Evolutionary conservation across 129 eudicot species (phyloP).

Genomic region (Flaveria linearis): DNA sequence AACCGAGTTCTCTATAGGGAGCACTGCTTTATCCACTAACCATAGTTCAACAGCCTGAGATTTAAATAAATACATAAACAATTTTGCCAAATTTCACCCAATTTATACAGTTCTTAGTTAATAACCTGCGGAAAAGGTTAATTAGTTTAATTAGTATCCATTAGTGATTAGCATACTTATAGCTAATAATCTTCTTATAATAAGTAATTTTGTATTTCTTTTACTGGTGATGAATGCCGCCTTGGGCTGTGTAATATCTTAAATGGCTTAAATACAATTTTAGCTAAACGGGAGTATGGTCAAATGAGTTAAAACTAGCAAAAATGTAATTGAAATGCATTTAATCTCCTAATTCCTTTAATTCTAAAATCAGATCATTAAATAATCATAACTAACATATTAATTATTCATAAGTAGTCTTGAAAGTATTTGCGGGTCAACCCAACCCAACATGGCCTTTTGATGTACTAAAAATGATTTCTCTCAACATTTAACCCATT

Average conservation of each 20-base stretch:
- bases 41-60: constrained; percentile 90
- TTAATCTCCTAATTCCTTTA: not conserved
- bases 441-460: not conserved
- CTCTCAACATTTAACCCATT: not conserved
- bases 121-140: not conserved
- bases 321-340: not conserved
- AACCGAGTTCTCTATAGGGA: constrained; percentile 90
- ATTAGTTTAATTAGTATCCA: not conserved
- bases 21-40: constrained; percentile 93
- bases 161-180: not conserved
- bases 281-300: not conserved
- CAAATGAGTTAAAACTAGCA: not conserved
- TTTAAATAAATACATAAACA: constrained; percentile 22
- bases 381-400: not conserved
- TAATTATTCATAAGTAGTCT: not conserved
- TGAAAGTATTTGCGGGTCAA: constrained; percentile 5
- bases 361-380: not conserved
- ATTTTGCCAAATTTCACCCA: not conserved
- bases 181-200: not conserved
- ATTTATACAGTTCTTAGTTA: not conserved
- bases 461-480: not conserved
- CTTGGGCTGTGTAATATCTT: not conserved
- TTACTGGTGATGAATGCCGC: not conserved
- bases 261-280: not conserved
- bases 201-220: not conserved